Conservation (phyloP, 2,329 filamentous ascomycete species). For the Colletotrichum cereale region DNA sequence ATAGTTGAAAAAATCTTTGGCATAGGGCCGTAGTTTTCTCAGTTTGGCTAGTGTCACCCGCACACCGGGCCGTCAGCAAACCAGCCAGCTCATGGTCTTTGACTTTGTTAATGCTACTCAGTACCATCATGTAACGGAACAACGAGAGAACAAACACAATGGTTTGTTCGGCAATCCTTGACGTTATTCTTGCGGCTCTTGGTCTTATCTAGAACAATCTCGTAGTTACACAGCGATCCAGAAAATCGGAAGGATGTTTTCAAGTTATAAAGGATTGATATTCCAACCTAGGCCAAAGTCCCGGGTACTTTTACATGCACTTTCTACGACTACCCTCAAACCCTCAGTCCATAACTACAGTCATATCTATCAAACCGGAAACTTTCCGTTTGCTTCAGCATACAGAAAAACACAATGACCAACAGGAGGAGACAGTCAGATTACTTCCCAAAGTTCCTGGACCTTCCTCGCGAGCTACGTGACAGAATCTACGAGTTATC, state of each 20-base stretch:
- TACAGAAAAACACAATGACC: neutral
- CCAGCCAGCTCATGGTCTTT: neutral
- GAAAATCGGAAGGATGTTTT: neutral
- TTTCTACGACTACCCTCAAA: neutral
- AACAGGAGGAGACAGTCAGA: neutral
- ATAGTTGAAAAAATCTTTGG: neutral
- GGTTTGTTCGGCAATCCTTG: neutral
- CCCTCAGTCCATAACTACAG: no score
- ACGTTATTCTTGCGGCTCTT: no score
- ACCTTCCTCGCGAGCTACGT: neutral
- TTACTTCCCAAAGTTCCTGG: neutral
- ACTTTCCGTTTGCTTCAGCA: neutral
- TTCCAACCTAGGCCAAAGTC: rapidly evolving
- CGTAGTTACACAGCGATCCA: neutral
- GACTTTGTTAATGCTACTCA: neutral
- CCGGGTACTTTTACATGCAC: neutral
- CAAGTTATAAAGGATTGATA: neutral
- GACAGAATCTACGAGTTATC: neutral
- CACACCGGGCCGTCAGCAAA: neutral
- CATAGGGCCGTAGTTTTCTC: neutral
- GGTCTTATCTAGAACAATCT: neutral
- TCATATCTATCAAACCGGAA: neutral
- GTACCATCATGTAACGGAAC: neutral
- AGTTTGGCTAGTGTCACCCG: neutral
- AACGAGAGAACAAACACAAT: neutral